These are phyloP conservation scores for Boletus vermiculosoides DNA, from an alignment of 768 basidiomycete genomes.

Conservation along the genomic window DNA sequence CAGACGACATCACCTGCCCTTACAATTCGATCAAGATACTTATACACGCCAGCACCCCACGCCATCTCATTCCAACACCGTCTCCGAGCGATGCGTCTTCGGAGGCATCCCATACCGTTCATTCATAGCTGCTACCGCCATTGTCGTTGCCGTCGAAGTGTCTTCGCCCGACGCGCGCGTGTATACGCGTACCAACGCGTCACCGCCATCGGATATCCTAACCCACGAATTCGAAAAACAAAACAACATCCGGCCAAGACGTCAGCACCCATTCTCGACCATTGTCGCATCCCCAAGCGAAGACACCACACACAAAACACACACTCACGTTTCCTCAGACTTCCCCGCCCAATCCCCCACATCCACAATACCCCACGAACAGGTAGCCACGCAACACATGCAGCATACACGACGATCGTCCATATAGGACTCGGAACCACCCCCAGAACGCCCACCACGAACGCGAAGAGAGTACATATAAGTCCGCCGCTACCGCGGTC, in stretches of 20 bases:
- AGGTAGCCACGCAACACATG: not conserved
- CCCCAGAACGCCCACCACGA: not conserved
- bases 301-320: not conserved
- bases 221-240: not conserved
- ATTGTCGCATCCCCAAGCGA: too few species aligned
- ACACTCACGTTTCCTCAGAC: not conserved
- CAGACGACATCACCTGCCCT: not conserved
- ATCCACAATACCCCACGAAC: conserved; percentile 13
- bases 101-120: not conserved
- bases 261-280: not conserved
- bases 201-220: not conserved
- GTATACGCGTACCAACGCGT: not conserved
- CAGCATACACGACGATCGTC: not conserved
- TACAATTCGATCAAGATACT: not conserved
- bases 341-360: conserved; percentile 16
- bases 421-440: conserved; percentile 1
- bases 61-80: not conserved
- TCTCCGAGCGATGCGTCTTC: not conserved
- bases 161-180: not conserved
- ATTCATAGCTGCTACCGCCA: not conserved
- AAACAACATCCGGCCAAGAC: too few species aligned
- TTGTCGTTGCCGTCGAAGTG: not conserved
- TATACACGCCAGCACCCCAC: not conserved
- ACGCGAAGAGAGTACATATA: not conserved
- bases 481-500: not conserved